These are phyloP conservation scores for Alternaria sp. DNA, from an alignment of 2,329 filamentous ascomycete species.

Conservation along the genomic window DNA sequence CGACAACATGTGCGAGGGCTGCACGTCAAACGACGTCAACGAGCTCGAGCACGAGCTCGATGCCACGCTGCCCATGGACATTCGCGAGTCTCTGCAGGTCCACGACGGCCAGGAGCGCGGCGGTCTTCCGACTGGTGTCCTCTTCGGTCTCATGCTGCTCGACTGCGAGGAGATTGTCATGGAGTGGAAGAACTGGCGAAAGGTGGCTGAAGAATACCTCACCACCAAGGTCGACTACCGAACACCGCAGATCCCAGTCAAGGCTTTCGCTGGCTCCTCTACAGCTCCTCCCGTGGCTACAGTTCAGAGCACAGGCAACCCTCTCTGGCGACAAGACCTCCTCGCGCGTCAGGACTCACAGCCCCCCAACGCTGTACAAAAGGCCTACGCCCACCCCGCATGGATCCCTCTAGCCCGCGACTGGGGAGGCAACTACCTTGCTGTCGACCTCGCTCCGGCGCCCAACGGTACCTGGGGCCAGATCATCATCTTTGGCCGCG, in stretches of 20 bases:
- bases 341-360: conserved; percentile 86
- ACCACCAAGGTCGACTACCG: conserved; percentile 63
- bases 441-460: conserved; percentile 89
- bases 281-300: conserved; percentile 71
- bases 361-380: conserved; percentile 85
- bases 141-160: conserved; percentile 93
- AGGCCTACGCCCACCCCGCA: conserved; percentile 88
- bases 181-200: conserved; percentile 96
- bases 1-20: conserved; percentile 91
- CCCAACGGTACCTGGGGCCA: conserved; percentile 93
- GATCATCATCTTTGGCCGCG: conserved; percentile 93
- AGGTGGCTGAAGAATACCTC: conserved; percentile 89
- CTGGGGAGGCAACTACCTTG: conserved; percentile 98
- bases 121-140: conserved; percentile 86
- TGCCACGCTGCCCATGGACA: conserved; percentile 89
- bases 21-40: conserved; percentile 93
- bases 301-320: conserved; percentile 62
- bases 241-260: conserved; percentile 72
- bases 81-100: conserved; percentile 86
- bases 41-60: conserved; percentile 96
- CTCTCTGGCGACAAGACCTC: conserved; percentile 85
- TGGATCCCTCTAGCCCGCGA: conserved; percentile 98
- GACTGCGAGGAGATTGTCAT: conserved; percentile 98
- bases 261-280: conserved; percentile 73
- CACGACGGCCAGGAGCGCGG: conserved; percentile 98